phyloP scores from a whole-genome alignment of 768 basidiomycete species.

The Mycena crocata region DNA sequence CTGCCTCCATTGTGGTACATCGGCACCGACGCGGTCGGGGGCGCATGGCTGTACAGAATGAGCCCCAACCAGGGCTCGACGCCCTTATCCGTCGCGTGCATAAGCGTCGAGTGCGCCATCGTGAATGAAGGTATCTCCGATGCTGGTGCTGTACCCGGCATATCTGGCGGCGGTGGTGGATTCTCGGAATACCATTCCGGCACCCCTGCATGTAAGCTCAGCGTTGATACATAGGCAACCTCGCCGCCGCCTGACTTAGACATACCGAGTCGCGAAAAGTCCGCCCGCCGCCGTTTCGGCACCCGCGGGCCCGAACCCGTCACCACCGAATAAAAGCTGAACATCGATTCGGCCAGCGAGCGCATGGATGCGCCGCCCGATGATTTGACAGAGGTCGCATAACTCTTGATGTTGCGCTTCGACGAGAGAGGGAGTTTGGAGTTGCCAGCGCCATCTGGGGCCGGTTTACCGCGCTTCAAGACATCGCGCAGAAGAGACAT shows the following conservation, averaged over 20 bases:
- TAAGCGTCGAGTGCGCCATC: conserved; percentile 13
- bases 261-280: conserved; percentile 25
- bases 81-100: conserved; percentile 9
- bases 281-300: conserved; percentile 26
- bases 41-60: conserved; percentile 32
- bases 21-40: neutral
- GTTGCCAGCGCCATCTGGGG: neutral
- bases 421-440: conserved; percentile 18
- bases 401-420: conserved; percentile 27
- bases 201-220: conserved; percentile 5
- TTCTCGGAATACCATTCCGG: conserved; percentile 26
- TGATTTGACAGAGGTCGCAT: conserved; percentile 26
- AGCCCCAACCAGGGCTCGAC: conserved; percentile 25
- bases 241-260: neutral
- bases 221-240: no score
- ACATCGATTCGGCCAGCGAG: conserved; percentile 26
- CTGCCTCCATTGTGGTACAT: conserved; percentile 32
- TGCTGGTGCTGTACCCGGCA: conserved; percentile 22
- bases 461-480: conserved; percentile 13
- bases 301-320: conserved; percentile 23
- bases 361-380: conserved; percentile 31
- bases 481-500: conserved; percentile 26
- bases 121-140: conserved; percentile 4
- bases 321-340: conserved; percentile 27
- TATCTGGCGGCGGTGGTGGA: conserved; percentile 11